Evolutionary conservation across 192 early-diverging fungal genomes (phyloP).

Genomic region (Backusella australiensis): DNA sequence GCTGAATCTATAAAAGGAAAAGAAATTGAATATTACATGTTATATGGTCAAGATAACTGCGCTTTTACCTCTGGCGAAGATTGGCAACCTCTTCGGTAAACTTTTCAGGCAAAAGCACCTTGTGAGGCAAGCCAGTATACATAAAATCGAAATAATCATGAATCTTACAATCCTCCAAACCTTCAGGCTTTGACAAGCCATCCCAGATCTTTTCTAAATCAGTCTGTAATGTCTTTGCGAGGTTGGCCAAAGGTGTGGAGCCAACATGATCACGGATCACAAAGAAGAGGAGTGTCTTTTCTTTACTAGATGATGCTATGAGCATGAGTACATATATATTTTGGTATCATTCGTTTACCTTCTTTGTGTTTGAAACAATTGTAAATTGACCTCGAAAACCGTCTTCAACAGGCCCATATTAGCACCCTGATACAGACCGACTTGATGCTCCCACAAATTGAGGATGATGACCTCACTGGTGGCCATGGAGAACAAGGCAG

Average conservation of each 20-base stretch:
- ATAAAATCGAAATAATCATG: constrained; percentile 90
- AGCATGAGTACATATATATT: not conserved
- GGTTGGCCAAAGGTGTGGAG: constrained; percentile 78
- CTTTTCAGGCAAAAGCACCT: constrained; percentile 76
- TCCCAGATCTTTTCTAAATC: constrained; percentile 94
- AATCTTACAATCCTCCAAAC: constrained; percentile 71
- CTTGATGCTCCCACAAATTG: constrained; percentile 98
- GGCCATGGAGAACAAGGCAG: constrained; percentile 95
- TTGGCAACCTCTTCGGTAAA: constrained; percentile 72
- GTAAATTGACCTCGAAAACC: constrained; percentile 97
- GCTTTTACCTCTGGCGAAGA: constrained; percentile 59
- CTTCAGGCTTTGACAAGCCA: constrained; percentile 83
- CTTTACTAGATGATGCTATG: constrained; percentile 47
- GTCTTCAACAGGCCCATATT: constrained; percentile 99
- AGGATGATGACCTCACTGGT: constrained; percentile 93
- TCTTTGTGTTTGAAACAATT: constrained; percentile 86
- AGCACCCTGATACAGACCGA: constrained; percentile 98
- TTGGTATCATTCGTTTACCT: constrained; percentile 36
- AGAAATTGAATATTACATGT: too few relatives aligned
- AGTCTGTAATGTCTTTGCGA: constrained; percentile 71
- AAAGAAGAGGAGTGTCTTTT: constrained; percentile 93
- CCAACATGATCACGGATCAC: constrained; percentile 96
- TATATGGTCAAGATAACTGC: too few relatives aligned
- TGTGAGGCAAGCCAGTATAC: constrained; percentile 90
- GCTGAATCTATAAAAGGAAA: constrained; percentile 53